Evolutionary conservation across 2,329 filamentous ascomycete species (phyloP).

Genomic region (Sporothrix humicola): DNA sequence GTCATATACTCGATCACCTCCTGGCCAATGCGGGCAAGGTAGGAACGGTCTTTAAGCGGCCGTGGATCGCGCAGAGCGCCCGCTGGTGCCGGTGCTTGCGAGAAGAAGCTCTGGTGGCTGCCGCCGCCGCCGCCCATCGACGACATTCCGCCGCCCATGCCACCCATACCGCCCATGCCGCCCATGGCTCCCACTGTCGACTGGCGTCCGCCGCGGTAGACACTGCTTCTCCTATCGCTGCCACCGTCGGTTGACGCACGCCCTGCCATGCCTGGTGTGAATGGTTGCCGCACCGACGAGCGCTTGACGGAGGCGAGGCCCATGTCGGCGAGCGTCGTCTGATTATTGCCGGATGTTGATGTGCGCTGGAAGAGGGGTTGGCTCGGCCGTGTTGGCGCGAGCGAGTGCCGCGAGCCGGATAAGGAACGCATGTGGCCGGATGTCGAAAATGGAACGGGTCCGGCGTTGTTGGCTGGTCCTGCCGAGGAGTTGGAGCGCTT

Average conservation of each 20-base stretch:
- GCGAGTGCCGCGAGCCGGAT: slow-evolving; percentile 83
- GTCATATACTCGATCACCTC: slow-evolving; percentile 91
- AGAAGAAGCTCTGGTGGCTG: slow-evolving; percentile 90
- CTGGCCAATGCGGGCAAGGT: slow-evolving; percentile 81
- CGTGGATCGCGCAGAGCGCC: slow-evolving; percentile 86
- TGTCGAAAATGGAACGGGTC: slow-evolving; percentile 61
- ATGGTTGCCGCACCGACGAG: slow-evolving; percentile 77
- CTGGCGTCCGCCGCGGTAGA: slow-evolving; percentile 69
- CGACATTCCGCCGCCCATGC: slow-evolving; percentile 60
- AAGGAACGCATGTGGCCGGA: slow-evolving; percentile 79
- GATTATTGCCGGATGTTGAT: slow-evolving; percentile 75
- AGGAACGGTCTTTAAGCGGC: slow-evolving; percentile 79
- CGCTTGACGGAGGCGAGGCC: slow-evolving; percentile 85
- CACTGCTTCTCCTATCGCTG: slow-evolving; percentile 76
- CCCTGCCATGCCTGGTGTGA: slow-evolving; percentile 60
- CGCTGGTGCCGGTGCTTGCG: slow-evolving; percentile 79
- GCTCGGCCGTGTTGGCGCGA: slow-evolving; percentile 80
- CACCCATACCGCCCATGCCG: slow-evolving; percentile 61
- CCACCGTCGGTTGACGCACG: slow-evolving; percentile 55
- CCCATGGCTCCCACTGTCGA: slow-evolving; percentile 72
- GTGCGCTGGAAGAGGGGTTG: slow-evolving; percentile 87
- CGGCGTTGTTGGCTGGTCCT: slow-evolving; percentile 60
- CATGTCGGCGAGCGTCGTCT: slow-evolving; percentile 60
- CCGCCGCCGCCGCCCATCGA: slow-evolving; percentile 43
- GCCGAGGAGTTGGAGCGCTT: slow-evolving; percentile 86